Evolutionary conservation across 805 yeast species (phyloP).

Genomic region (Saccharomycopsis sp.): DNA sequence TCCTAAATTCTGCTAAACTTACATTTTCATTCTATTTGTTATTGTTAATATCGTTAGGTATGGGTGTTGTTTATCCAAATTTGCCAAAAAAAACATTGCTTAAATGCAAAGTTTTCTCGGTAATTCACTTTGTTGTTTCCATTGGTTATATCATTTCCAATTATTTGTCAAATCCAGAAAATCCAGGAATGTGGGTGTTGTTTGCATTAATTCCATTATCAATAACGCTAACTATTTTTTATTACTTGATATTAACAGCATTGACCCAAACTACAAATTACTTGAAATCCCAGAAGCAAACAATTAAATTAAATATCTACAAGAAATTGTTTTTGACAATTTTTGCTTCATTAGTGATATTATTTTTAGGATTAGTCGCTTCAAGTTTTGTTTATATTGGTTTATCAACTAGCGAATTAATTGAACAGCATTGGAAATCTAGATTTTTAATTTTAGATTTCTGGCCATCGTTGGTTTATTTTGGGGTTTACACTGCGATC

Average conservation of each 20-base stretch:
- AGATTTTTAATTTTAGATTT: conserved; percentile 85
- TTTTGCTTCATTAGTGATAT: conserved; percentile 59
- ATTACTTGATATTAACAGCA: conserved; percentile 65
- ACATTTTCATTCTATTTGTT: conserved; percentile 85
- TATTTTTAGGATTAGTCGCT: conserved; percentile 64
- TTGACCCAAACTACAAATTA: conserved; percentile 67
- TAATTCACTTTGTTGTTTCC: conserved; percentile 47
- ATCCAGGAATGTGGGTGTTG: conserved; percentile 44
- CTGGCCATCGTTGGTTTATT: conserved; percentile 90
- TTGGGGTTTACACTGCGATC: conserved; percentile 71
- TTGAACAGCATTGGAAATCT: conserved; percentile 88
- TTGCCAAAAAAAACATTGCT: conserved; percentile 70
- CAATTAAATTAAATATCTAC: conserved; percentile 86
- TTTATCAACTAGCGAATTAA: conserved; percentile 65
- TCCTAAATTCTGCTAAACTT: conserved; percentile 72
- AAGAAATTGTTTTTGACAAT: conserved; percentile 68
- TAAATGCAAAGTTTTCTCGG: conserved; percentile 55
- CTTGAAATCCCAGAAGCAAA: conserved; percentile 79
- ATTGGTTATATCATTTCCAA: conserved; percentile 47
- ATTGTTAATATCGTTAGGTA: conserved; percentile 82
- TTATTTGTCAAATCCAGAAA: conserved; percentile 45
- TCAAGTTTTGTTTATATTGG: conserved; percentile 66
- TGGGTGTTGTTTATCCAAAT: conserved; percentile 88
- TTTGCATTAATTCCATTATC: conserved; percentile 66
- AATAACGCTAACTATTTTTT: conserved; percentile 62